Conservation (phyloP, 495 filamentous ascomycete species). For the Xylaria palmicola region DNA sequence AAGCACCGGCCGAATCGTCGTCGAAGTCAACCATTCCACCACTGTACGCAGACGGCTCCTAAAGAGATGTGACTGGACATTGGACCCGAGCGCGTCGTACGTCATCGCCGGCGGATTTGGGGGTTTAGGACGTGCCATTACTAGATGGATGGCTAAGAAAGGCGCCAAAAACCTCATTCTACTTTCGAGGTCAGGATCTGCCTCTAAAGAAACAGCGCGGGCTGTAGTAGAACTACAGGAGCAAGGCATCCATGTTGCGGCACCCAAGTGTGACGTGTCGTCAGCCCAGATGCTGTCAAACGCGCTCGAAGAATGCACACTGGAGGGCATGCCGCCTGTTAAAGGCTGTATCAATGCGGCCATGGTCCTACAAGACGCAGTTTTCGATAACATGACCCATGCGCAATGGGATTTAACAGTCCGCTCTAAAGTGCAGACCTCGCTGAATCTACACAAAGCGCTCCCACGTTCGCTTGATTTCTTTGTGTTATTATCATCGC, state of each 20-base stretch:
- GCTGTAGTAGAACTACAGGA: not conserved
- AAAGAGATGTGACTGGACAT: not conserved
- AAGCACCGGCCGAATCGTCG: too few relatives aligned
- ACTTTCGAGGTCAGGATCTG: conserved; percentile 32
- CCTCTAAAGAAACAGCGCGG: not conserved
- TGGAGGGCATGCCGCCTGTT: not conserved
- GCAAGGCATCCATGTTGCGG: not conserved
- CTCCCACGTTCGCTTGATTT: conserved; percentile 48
- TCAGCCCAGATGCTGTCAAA: not conserved
- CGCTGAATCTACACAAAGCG: conserved; percentile 35
- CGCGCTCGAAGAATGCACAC: too few relatives aligned
- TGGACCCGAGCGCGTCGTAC: conserved; percentile 30
- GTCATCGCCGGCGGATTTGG: conserved; percentile 43
- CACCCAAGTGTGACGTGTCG: not conserved
- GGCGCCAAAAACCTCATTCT: conserved; percentile 51
- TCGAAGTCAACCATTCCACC: not conserved
- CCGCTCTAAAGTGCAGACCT: conserved; percentile 36
- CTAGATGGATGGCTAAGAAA: conserved; percentile 44
- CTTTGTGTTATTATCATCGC: conserved; percentile 54
- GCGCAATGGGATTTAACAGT: not conserved
- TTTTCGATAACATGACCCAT: not conserved
- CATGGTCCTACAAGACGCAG: not conserved
- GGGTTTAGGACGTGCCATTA: conserved; percentile 45
- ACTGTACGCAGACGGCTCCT: conserved; percentile 19
- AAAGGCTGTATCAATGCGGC: not conserved